phyloP scores from a whole-genome alignment of 805 yeast genomes.

The Candida rishiriensis region DNA sequence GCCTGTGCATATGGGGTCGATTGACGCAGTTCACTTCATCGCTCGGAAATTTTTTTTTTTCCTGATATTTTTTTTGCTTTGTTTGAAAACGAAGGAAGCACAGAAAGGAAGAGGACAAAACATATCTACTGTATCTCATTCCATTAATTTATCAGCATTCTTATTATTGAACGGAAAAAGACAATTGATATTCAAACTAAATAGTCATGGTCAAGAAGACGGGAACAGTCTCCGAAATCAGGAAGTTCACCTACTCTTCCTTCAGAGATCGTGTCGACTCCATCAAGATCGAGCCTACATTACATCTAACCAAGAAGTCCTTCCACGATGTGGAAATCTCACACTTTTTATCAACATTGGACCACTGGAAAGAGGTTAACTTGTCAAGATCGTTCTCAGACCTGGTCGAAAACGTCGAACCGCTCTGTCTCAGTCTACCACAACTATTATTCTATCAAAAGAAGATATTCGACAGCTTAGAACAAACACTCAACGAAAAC shows the following conservation, averaged over 20 bases:
- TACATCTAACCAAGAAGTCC: conserved; percentile 51
- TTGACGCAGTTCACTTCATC: background rate
- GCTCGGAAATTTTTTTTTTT: background rate
- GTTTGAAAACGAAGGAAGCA: too few relatives aligned
- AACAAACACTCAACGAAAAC: conserved; percentile 43
- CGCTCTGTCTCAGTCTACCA: conserved; percentile 65
- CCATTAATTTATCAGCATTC: too few relatives aligned
- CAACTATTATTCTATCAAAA: conserved; percentile 71
- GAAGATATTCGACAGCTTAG: conserved; percentile 42
- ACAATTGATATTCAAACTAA: background rate
- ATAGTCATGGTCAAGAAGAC: conserved; percentile 31
- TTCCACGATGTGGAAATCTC: conserved; percentile 72
- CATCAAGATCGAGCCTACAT: conserved; percentile 70
- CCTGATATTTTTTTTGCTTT: conserved; percentile 2
- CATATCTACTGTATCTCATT: too few relatives aligned
- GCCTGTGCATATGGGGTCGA: background rate
- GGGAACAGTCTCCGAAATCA: conserved; percentile 48
- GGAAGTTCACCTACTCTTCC: conserved; percentile 62
- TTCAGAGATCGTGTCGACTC: conserved; percentile 83
- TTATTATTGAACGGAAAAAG: too few relatives aligned
- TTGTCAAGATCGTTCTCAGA: conserved; percentile 66
- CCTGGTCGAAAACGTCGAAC: conserved; percentile 53
- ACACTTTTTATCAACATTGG: conserved; percentile 71
- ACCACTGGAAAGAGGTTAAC: conserved; percentile 87
- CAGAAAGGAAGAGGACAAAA: too few relatives aligned